Conservation (phyloP, 1,284 basidiomycete species). For the Cutaneotrichosporon cyanovorans region DNA sequence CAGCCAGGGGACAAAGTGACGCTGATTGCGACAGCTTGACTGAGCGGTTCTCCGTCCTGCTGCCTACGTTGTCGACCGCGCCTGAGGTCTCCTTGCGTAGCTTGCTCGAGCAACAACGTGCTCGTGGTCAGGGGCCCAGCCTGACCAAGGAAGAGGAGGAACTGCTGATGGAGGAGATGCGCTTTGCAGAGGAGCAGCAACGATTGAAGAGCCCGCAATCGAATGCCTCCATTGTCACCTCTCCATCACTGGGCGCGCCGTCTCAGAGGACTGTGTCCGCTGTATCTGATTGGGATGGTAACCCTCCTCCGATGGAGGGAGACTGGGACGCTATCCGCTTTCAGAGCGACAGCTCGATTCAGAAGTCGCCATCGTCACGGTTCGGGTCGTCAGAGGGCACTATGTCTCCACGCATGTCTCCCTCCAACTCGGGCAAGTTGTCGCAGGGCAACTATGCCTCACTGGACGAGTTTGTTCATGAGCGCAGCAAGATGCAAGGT, state of each 20-base stretch:
- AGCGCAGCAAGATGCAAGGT: conserved; percentile 1
- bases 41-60: conserved; percentile 40
- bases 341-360: background rate
- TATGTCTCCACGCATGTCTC: conserved; percentile 4
- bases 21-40: conserved; percentile 24
- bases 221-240: too few species aligned
- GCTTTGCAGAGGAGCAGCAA: conserved; percentile 8
- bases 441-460: conserved; percentile 2
- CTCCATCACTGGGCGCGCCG: background rate
- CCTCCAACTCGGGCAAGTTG: conserved; percentile 1
- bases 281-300: conserved; percentile 28
- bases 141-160: conserved; percentile 41
- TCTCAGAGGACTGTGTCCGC: conserved; percentile 2
- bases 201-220: background rate
- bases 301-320: conserved; percentile 20
- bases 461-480: conserved; percentile 2
- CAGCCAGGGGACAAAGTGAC: too few species aligned
- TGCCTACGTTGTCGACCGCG: conserved; percentile 29
- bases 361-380: background rate
- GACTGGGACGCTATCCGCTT: conserved; percentile 4
- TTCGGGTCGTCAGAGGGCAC: conserved; percentile 4
- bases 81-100: conserved; percentile 32
- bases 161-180: conserved; percentile 34
- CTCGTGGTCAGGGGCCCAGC: conserved; percentile 28
- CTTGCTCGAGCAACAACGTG: conserved; percentile 36